These are phyloP conservation scores for Yarrowia phangngaensis DNA, from an alignment of 805 yeast species.

Conservation along the genomic window DNA sequence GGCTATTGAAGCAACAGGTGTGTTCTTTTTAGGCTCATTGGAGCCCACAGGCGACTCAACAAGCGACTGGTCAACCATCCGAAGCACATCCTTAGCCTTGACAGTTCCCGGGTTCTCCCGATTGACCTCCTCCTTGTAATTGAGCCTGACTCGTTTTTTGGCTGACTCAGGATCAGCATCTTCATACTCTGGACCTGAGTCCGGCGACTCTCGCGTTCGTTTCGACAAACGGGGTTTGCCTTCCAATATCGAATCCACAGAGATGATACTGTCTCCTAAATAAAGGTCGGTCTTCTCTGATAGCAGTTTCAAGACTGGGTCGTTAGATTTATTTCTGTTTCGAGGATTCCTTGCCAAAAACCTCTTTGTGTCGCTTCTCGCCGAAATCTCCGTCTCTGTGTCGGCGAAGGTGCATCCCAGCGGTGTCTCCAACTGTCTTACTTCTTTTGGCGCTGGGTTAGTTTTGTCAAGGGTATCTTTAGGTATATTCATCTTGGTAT, in stretches of 20 bases:
- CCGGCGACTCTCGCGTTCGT: slow-evolving; percentile 30
- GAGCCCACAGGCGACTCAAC: slow-evolving; percentile 38
- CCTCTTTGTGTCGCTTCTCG: slow-evolving; percentile 27
- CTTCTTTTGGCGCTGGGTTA: slow-evolving; percentile 31
- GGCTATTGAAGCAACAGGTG: not conserved
- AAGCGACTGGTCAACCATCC: slow-evolving; percentile 41
- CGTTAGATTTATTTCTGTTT: slow-evolving; percentile 12
- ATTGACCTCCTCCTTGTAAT: slow-evolving; percentile 31
- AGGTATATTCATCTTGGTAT: too few species aligned
- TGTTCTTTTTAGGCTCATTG: not conserved
- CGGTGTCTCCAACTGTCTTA: slow-evolving; percentile 30
- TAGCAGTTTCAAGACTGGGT: slow-evolving; percentile 14
- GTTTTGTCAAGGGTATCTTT: not conserved
- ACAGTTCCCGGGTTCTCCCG: slow-evolving; percentile 34
- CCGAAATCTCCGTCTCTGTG: slow-evolving; percentile 32
- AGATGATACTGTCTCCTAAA: slow-evolving; percentile 28
- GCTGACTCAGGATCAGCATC: slow-evolving; percentile 28
- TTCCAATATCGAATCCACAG: slow-evolving; percentile 27
- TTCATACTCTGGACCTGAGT: slow-evolving; percentile 28
- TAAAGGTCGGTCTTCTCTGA: not conserved
- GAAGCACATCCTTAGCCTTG: slow-evolving; percentile 37
- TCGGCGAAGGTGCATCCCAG: slow-evolving; percentile 37
- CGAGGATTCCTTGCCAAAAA: slow-evolving; percentile 26
- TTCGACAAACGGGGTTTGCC: slow-evolving; percentile 19
- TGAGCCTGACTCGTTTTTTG: slow-evolving; percentile 31